A percentile compares a stretch with the other conserved stretches of the same genome.
phyloP scores from a whole-genome alignment of 2,329 filamentous ascomycete genomes.

The Eutypella sp. region DNA sequence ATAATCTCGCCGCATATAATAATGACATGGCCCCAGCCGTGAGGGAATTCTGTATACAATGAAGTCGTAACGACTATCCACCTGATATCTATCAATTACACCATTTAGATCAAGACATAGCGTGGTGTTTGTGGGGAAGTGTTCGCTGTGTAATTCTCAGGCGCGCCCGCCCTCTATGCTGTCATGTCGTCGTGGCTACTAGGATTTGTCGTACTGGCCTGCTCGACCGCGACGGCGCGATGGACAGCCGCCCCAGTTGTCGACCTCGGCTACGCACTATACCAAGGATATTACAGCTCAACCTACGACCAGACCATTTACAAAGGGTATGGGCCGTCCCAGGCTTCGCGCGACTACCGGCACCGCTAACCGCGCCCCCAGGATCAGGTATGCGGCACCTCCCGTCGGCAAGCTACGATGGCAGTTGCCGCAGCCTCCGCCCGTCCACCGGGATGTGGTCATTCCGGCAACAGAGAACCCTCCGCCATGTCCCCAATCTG shows the following conservation, averaged over 20 bases:
- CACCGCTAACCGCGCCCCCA: conserved; percentile 16
- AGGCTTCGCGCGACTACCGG: background rate
- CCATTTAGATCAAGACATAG: no score
- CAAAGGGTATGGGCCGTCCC: conserved; percentile 33
- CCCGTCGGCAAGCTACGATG: conserved; percentile 39
- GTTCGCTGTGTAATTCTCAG: no score
- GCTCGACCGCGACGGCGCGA: no score
- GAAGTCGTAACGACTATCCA: no score
- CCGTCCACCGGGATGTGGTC: conserved; percentile 23
- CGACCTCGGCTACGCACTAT: conserved; percentile 41
- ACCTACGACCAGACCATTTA: conserved; percentile 37
- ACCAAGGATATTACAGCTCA: conserved; percentile 36
- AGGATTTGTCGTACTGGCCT: no score
- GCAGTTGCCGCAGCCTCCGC: conserved; percentile 32
- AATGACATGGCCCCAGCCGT: no score
- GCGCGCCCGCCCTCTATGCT: no score
- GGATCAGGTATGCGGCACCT: conserved; percentile 41
- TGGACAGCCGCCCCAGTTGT: conserved; percentile 27
- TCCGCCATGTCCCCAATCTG: conserved; percentile 30
- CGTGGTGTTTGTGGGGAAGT: no score
- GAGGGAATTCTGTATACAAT: no score
- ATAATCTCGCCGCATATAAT: no score
- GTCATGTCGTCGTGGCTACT: no score
- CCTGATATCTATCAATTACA: no score
- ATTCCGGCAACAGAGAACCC: conserved; percentile 26